These are phyloP conservation scores for Cyclotella sp. DNA, from an alignment of 108 stramenopile species.

Conservation along the genomic window DNA sequence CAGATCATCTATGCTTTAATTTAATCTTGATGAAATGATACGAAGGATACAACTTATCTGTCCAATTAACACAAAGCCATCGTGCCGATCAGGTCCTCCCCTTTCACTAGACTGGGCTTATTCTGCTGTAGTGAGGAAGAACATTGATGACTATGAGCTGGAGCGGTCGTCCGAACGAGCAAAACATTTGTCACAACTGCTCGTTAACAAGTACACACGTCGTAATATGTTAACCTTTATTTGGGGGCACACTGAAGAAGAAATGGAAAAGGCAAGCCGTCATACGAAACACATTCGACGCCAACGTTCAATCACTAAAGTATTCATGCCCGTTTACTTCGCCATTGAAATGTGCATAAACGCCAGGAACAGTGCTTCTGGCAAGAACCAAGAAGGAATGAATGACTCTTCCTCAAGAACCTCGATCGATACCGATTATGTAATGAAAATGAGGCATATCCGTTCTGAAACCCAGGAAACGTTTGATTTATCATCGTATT, in stretches of 20 bases:
- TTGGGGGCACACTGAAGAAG: conserved; percentile 50
- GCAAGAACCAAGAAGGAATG: conserved; percentile 19
- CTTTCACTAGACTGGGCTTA: conserved; percentile 43
- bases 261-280: conserved; percentile 32
- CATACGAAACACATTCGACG: conserved; percentile 33
- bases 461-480: too few species aligned
- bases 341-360: conserved; percentile 21
- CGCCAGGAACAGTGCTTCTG: conserved; percentile 19
- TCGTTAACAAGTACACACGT: conserved; percentile 42
- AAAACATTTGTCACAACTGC: background rate
- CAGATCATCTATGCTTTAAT: background rate
- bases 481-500: too few species aligned
- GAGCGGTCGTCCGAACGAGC: conserved; percentile 24
- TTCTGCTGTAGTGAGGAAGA: conserved; percentile 28
- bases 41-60: background rate
- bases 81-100: conserved; percentile 16
- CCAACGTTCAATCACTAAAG: conserved; percentile 35
- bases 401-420: background rate
- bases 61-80: background rate
- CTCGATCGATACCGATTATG: background rate
- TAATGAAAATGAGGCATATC: background rate
- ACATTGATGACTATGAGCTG: conserved; percentile 33
- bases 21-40: background rate
- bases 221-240: conserved; percentile 34
- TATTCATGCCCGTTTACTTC: conserved; percentile 19